Percentiles rank a stretch among this genome's conserved stretches.
These are phyloP conservation scores for Hypoxylon crocopeplum DNA, from an alignment of 495 filamentous ascomycete genomes.

Conservation along the genomic window DNA sequence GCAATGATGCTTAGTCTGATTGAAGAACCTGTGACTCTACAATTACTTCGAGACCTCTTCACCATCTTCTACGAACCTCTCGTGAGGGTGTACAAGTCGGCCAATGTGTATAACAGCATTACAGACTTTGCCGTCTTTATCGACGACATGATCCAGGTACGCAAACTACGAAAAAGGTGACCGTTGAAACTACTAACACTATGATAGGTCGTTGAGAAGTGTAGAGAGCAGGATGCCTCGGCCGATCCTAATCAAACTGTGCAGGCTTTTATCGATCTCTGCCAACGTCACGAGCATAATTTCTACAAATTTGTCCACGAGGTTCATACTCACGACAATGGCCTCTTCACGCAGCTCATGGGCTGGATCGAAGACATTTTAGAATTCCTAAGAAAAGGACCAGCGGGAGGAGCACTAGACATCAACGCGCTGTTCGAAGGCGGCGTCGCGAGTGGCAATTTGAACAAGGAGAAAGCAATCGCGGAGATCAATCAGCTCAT, in stretches of 20 bases:
- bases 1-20: constrained; percentile 95
- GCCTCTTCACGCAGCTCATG: constrained; percentile 94
- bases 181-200: constrained; percentile 19
- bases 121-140: constrained; percentile 94
- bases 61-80: constrained; percentile 99
- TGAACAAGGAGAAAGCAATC: constrained; percentile 76
- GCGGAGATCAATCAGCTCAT: constrained; percentile 84
- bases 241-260: constrained; percentile 98
- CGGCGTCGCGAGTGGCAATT: constrained; percentile 66
- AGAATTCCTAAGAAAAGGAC: constrained; percentile 87
- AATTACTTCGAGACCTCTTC: constrained; percentile 94
- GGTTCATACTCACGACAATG: constrained; percentile 97
- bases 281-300: constrained; percentile 90
- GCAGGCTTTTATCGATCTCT: constrained; percentile 98
- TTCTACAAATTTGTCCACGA: constrained; percentile 99
- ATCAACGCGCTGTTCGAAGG: constrained; percentile 92
- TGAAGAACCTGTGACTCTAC: constrained; percentile 91
- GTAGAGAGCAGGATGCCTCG: constrained; percentile 87
- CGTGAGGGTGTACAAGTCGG: constrained; percentile 96
- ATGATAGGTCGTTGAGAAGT: constrained; percentile 75
- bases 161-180: constrained; percentile 10
- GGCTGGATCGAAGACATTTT: constrained; percentile 97
- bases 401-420: constrained; percentile 77
- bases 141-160: constrained; percentile 81
- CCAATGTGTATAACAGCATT: constrained; percentile 95